Conservation (phyloP, 73 alveolate species). For the Stentor coeruleus region DNA sequence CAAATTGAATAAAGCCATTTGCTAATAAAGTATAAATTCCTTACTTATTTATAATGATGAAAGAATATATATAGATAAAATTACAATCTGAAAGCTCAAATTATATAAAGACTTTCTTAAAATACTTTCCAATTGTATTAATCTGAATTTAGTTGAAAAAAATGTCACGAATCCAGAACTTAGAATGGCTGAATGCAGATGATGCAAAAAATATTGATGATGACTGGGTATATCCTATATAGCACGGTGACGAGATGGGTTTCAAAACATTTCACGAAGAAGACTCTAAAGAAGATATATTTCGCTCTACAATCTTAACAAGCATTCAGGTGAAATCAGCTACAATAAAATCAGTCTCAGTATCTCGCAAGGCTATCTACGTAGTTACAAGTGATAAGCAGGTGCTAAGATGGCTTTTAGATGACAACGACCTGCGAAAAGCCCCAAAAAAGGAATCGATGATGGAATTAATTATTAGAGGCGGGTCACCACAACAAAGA, state of each 20-base stretch:
- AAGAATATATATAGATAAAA: no score
- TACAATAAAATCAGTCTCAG: slow-evolving; percentile 17
- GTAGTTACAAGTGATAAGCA: slow-evolving; percentile 21
- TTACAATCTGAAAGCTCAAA: no score
- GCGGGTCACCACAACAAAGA: neutral
- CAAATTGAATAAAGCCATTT: no score
- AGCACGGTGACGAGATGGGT: slow-evolving; percentile 27
- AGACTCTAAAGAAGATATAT: neutral
- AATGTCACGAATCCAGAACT: neutral
- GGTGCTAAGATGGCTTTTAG: slow-evolving; percentile 7
- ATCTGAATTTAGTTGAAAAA: neutral
- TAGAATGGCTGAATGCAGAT: slow-evolving; percentile 26
- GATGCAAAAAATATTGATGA: slow-evolving; percentile 16
- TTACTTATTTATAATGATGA: no score
- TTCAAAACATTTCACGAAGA: slow-evolving; percentile 3
- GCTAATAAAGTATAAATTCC: no score
- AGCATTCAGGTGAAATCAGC: slow-evolving; percentile 7
- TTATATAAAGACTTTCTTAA: no score
- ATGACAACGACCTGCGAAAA: neutral
- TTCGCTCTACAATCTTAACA: neutral
- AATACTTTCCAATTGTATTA: no score
- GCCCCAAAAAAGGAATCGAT: neutral
- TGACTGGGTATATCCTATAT: slow-evolving; percentile 10
- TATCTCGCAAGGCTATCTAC: slow-evolving; percentile 20
- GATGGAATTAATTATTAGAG: slow-evolving; percentile 19